Conservation (phyloP, 1,139 yeast genomes). For the Zygosaccharomyces pseudobailii region DNA sequence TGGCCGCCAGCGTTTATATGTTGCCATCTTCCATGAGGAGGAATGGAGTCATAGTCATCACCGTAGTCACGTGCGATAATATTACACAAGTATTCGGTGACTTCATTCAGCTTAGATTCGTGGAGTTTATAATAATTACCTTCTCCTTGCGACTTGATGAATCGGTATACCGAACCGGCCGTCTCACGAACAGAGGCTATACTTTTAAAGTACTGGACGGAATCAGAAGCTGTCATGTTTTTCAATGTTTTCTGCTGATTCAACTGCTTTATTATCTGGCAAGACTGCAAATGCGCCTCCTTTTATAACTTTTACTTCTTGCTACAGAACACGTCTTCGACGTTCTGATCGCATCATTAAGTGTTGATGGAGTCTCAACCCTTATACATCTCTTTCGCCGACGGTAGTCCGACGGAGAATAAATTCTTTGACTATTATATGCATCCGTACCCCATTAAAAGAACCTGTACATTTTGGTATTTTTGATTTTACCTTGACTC, state of each 20-base stretch:
- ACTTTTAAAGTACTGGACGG: slow-evolving; percentile 22
- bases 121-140: slow-evolving; percentile 43
- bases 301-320: neutral
- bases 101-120: slow-evolving; percentile 36
- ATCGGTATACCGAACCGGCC: slow-evolving; percentile 39
- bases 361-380: neutral
- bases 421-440: neutral
- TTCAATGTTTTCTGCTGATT: neutral
- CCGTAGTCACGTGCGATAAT: slow-evolving; percentile 43
- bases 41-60: slow-evolving; percentile 39
- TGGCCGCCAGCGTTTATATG: slow-evolving; percentile 49
- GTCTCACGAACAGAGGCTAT: slow-evolving; percentile 52
- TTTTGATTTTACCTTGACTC: too few species aligned
- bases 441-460: neutral
- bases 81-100: slow-evolving; percentile 41
- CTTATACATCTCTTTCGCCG: neutral
- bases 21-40: slow-evolving; percentile 63
- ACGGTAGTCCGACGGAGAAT: slow-evolving; percentile 3
- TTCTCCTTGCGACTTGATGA: slow-evolving; percentile 33
- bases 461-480: neutral
- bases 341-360: too few species aligned
- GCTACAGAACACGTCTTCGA: too few species aligned
- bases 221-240: slow-evolving; percentile 7
- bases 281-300: neutral
- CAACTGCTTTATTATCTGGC: neutral